Base-by-base conservation (phyloP, 2,329 filamentous ascomycete species). In the Stemphylium vesicarium region DNA sequence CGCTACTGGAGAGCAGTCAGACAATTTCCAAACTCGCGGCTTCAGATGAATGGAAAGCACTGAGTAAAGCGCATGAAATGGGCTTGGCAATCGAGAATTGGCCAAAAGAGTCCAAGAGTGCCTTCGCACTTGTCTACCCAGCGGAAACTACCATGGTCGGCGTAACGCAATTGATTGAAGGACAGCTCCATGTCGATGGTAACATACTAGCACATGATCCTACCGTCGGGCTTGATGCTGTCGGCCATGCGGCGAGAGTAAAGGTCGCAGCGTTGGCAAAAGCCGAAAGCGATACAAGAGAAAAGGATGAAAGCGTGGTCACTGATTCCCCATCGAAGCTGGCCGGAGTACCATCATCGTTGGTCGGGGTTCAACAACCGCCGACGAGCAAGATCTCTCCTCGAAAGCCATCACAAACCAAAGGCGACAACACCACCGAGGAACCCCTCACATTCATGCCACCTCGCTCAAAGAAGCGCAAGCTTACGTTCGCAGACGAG, bases 51-150 rank as follows among this genome's bases (percentile, higher is more conserved):
- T 93, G 91, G 81, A 79, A 79, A 20, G 80, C 86, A 0, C 86
- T 92, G 65, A 89, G 88, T 53, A 75, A 79, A 22, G 87, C 86
- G 18, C 90, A 94, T 63, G 91, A 96, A 69, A 82, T 97, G 53
- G 92, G 92, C 0, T 74, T 96, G 10, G 89, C 87, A 53, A 76
- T 96, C 2, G 70, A 84, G 2, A 77, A 84, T 26, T 92, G 94
- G 68, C 89, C 91, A 0, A 79, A 80, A 10, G 80, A 82, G 0
- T 82, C 83, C 3, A 83, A 84, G 2, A 73, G 78, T 13, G 80
- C 83, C 3, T 96, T 92, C 89, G 86, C 90, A 0, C 82, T 96
- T 26, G 72, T 73, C 3, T 67, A 66, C 9, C 73, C 76, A 1
- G 65, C 79, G 7, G 75, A 79, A 15, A 82, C 82, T 1, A 69